Percentiles rank a stretch among this genome's conserved stretches.
Conservation (phyloP, 306 rosid genomes). For the Biancaea sappan region DNA sequence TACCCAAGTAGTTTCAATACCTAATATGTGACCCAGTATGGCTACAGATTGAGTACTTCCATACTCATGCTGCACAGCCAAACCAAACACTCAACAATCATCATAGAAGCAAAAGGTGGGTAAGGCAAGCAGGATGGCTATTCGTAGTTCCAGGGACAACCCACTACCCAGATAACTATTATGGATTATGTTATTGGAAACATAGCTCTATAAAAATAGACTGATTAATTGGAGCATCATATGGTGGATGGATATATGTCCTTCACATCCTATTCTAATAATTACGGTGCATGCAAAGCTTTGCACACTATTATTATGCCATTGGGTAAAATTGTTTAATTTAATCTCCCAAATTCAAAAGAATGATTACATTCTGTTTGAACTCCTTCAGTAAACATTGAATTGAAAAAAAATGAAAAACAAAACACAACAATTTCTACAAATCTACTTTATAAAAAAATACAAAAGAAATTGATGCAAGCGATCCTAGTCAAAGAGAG, state of each 20-base stretch:
- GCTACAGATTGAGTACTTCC: not conserved
- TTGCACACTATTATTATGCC: not conserved
- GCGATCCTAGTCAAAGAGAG: not conserved
- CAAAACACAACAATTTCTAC: no score
- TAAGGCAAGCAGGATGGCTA: not conserved
- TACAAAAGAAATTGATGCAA: not conserved
- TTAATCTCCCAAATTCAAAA: not conserved
- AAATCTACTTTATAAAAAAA: not conserved
- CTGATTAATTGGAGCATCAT: not conserved
- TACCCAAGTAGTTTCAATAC: not conserved
- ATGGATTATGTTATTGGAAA: not conserved
- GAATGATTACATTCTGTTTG: not conserved
- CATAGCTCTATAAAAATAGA: not conserved
- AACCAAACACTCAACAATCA: not conserved
- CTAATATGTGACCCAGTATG: not conserved
- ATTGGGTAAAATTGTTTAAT: not conserved
- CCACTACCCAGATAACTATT: not conserved
- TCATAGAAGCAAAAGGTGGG: not conserved
- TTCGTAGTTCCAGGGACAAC: not conserved
- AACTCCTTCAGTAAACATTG: not conserved
- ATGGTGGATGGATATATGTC: not conserved
- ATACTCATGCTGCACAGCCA: not conserved
- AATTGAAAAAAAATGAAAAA: no score
- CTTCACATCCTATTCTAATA: not conserved
- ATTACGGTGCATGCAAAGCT: slow-evolving; percentile 4